Evolutionary conservation across 495 filamentous ascomycete species (phyloP).

Genomic region (Tuber calosporum): DNA sequence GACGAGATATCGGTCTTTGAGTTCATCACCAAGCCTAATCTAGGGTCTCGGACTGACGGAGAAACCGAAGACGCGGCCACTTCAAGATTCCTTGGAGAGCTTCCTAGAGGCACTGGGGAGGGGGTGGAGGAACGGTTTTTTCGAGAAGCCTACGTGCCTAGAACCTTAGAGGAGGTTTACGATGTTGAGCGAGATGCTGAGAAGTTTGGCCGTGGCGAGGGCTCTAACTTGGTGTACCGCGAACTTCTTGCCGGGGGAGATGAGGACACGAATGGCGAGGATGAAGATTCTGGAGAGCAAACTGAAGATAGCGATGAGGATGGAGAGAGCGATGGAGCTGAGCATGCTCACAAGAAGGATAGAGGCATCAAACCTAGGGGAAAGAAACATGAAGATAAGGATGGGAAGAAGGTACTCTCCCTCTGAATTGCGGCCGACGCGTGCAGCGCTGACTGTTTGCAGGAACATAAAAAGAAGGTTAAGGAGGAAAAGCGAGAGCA

Average conservation of each 20-base stretch:
- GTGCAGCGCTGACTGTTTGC: constrained; percentile 27
- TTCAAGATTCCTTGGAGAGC: constrained; percentile 48
- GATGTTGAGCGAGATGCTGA: constrained; percentile 87
- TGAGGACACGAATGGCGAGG: constrained; percentile 44
- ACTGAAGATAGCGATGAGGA: constrained; percentile 45
- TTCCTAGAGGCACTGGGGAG: constrained; percentile 44
- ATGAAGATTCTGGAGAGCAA: constrained; percentile 49
- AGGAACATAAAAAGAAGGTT: constrained; percentile 77
- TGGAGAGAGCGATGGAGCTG: constrained; percentile 37
- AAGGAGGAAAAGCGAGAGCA: constrained; percentile 93
- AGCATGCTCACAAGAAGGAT: constrained; percentile 42
- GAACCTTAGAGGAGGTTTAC: constrained; percentile 88
- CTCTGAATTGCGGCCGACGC: neutral
- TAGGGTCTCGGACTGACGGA: constrained; percentile 40
- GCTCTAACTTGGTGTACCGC: constrained; percentile 68
- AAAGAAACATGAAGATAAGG: constrained; percentile 86
- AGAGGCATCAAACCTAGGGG: constrained; percentile 61
- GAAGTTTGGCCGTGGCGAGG: constrained; percentile 62
- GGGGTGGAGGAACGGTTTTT: constrained; percentile 87
- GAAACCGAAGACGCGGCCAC: constrained; percentile 46
- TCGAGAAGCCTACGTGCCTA: constrained; percentile 88
- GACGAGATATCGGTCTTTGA: constrained; percentile 66
- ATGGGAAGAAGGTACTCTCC: constrained; percentile 60
- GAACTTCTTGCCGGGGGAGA: constrained; percentile 60
- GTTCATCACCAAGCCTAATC: constrained; percentile 55